Evolutionary conservation across 2,329 filamentous ascomycete genomes (phyloP).

Genomic region (Fusarium solani-melongenae): DNA sequence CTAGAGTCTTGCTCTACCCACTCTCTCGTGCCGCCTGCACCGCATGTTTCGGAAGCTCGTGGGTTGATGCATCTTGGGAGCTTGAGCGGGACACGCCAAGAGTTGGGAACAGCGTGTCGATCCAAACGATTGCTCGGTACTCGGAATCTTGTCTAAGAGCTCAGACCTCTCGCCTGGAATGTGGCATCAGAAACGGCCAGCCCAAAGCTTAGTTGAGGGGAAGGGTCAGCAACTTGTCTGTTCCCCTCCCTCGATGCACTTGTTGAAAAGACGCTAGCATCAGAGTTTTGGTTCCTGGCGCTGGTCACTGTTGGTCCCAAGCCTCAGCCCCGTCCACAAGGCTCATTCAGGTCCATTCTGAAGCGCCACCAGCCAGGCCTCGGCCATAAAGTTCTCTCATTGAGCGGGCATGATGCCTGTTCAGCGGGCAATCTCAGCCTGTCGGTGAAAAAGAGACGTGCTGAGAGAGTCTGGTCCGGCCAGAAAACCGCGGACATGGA

Average conservation of each 20-base stretch:
- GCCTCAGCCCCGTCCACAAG: not conserved
- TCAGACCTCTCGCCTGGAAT: slow-evolving; percentile 12
- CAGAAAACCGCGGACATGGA: not conserved
- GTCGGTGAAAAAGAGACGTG: not conserved
- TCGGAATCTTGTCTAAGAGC: slow-evolving; percentile 11
- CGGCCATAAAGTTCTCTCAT: not conserved
- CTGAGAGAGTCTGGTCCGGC: not conserved
- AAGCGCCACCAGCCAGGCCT: not conserved
- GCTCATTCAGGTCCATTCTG: not conserved
- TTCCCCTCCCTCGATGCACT: not conserved
- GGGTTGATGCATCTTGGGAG: not conserved
- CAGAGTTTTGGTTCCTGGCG: not conserved
- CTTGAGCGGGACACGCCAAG: not conserved
- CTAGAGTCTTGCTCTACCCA: not conserved
- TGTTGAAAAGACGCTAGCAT: not conserved
- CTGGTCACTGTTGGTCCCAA: not conserved
- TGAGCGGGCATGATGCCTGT: not conserved
- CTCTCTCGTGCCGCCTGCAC: not conserved
- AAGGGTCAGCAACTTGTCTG: not conserved
- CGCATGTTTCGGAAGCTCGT: not conserved
- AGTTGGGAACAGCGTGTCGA: not conserved
- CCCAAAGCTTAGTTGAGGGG: not conserved
- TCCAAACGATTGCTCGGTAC: not conserved
- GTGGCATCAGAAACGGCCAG: slow-evolving; percentile 3
- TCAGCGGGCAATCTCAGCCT: not conserved